Base-by-base conservation (phyloP, 495 filamentous ascomycete genomes). In the Aspergillus campestris region DNA sequence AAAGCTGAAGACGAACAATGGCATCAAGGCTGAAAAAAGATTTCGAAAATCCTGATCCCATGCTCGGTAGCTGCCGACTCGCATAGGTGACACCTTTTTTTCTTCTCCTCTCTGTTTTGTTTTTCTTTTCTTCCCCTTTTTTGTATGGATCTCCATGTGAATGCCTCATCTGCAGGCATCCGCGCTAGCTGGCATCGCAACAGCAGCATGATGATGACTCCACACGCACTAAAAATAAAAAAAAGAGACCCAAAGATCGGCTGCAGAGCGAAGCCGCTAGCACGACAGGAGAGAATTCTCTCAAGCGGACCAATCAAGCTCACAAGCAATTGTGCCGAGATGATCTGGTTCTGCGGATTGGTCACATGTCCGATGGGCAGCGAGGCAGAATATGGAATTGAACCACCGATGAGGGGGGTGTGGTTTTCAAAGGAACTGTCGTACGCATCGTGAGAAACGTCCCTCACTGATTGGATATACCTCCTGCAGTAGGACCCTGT, bases 351-450 rank as follows among this genome's bases (percentile, higher is more conserved):
- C 34, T 14, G 37, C 35, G 9, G 31, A 50, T 50, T 50, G 49
- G 47, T 46, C 47, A 46, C 47, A 50, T 52, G 49, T 42, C 27
- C 34, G 29, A 40, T 15, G 34, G 4, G 41, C 33, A 39, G 45
- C 35, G 45, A 40, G 24, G 27, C 34, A 46, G 37, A 35, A 41
- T 52, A 42, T 55, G 51, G 50, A 55, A 52, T 52, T 42, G 41
- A 34, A 38, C 39, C 44, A 36, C 35, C 44, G 15, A 45, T 24
- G 18, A 24, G 18, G 18, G n/a, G 18, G 43, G 34, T 30, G 31
- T 11, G 24, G 29, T 37, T 14, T 37, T 40, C 8, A 18, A 34
- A 38, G 31, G 24, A 14, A 31, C 34, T 35, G 48, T 42, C 46
- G 34, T 30, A 39, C 42, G 42, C 47, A 47, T 6, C 31, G 35